Conservation (phyloP, 1,139 yeast genomes). For the Saccharomyces hybrid region DNA sequence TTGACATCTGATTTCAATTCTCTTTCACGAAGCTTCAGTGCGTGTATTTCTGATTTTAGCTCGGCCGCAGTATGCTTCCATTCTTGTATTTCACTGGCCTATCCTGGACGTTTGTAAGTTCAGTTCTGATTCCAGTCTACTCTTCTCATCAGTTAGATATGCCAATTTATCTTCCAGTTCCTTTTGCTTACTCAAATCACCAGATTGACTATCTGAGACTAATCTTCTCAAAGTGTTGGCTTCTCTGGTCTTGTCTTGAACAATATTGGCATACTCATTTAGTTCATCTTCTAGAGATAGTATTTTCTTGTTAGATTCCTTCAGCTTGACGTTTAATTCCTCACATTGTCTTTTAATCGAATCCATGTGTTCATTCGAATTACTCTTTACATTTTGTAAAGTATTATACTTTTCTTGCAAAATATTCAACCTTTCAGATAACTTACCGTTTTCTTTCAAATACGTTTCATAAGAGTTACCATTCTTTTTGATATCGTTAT, state of each 20-base stretch:
- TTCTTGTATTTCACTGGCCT: slow-evolving; percentile 30
- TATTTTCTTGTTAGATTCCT: slow-evolving; percentile 52
- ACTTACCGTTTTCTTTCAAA: slow-evolving; percentile 46
- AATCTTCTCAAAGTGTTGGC: slow-evolving; percentile 63
- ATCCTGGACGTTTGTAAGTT: slow-evolving; percentile 44
- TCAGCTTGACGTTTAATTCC: slow-evolving; percentile 59
- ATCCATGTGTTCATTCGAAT: slow-evolving; percentile 50
- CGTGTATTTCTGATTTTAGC: slow-evolving; percentile 25
- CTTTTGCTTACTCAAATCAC: slow-evolving; percentile 40
- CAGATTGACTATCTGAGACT: slow-evolving; percentile 59
- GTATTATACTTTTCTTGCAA: slow-evolving; percentile 45
- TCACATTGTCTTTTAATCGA: slow-evolving; percentile 65
- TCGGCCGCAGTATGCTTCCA: slow-evolving; percentile 26
- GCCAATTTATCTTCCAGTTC: slow-evolving; percentile 41
- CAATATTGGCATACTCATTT: slow-evolving; percentile 59
- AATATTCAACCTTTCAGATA: slow-evolving; percentile 44
- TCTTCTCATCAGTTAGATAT: slow-evolving; percentile 48
- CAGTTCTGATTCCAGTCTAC: slow-evolving; percentile 47
- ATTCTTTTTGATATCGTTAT: slow-evolving; percentile 37
- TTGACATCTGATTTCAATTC: slow-evolving; percentile 34
- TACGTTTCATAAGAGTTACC: slow-evolving; percentile 39
- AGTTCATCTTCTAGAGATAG: slow-evolving; percentile 77
- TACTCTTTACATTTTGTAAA: slow-evolving; percentile 39
- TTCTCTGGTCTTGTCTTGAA: slow-evolving; percentile 78
- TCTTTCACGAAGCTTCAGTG: slow-evolving; percentile 27